A percentile compares a stretch with the other conserved stretches of the same genome.
These are phyloP conservation scores for Mortierella alpina DNA, from an alignment of 192 early-diverging fungal genomes.

Conservation along the genomic window DNA sequence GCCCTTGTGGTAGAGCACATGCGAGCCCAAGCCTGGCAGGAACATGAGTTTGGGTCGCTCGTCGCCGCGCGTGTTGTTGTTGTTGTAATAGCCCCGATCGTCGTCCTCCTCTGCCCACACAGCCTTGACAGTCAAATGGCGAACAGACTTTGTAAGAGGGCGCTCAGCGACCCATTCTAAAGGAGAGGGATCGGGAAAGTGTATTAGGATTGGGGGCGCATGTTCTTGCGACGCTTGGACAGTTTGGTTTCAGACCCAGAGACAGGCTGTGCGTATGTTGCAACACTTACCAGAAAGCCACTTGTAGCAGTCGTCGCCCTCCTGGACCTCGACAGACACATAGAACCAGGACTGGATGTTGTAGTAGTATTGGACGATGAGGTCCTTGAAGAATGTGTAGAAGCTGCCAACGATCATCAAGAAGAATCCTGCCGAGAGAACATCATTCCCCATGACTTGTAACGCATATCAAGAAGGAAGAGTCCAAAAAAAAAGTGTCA, in stretches of 20 bases:
- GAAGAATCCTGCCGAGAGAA: conserved; percentile 52
- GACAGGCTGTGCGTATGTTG: background rate
- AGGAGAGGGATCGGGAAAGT: background rate
- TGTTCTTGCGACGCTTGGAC: background rate
- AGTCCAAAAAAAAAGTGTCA: background rate
- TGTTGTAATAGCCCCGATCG: conserved; percentile 20
- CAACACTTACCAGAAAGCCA: conserved; percentile 45
- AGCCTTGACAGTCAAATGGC: conserved; percentile 52
- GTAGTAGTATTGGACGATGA: conserved; percentile 38
- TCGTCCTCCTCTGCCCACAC: conserved; percentile 32
- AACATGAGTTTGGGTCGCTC: conserved; percentile 46
- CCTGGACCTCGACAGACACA: conserved; percentile 51
- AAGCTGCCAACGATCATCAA: conserved; percentile 47
- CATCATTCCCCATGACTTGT: conserved; percentile 53
- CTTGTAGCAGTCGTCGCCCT: conserved; percentile 50
- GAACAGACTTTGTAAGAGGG: conserved; percentile 48
- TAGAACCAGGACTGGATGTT: conserved; percentile 50
- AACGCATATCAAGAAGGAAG: background rate
- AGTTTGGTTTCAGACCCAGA: background rate
- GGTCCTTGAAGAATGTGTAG: conserved; percentile 52
- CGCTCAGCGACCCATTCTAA: conserved; percentile 53
- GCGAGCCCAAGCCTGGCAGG: conserved; percentile 46
- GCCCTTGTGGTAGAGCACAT: conserved; percentile 50
- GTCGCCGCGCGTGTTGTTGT: conserved; percentile 18
- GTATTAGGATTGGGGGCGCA: background rate